Base-by-base conservation (phyloP, 106 monocot species). In the Acorus gramineus region DNA sequence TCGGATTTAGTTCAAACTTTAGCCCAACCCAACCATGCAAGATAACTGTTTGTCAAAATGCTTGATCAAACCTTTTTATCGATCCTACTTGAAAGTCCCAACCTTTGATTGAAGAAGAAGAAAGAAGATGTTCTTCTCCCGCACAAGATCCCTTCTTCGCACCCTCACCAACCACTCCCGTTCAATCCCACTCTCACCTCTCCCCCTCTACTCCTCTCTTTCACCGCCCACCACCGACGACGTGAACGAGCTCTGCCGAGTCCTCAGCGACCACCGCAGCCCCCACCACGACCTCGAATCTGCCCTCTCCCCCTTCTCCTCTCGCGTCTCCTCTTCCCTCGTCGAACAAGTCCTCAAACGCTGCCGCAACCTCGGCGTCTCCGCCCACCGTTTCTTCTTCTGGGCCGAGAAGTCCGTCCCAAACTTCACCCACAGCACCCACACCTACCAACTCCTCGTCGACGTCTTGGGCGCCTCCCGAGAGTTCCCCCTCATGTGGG, bases 401-500 rank as follows among this genome's bases (percentile, higher is more conserved):
- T 79, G 79, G 78, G 56, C 85, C 62, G 46, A 54, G 44, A 61
- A 28, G 28, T 28, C 52, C 51, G 59, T 77, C 14, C 78, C 84
- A 0, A 44, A 53, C 46, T 84, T 81, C 69, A 45, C 42, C 68
- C 81, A 70, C 44, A 61, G 68, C 9, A 43, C 69, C 4, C 8
- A 47, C 48, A 58, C 70, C 73, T 69, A 55, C 71, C 75, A 59
- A 52, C 48, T 82, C 61, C 75, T 98, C 58, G 60, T 79, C 55
- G 55, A 70, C 59, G 57, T 76, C 73, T 79, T 92, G 49, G 78
- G 69, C 47, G 64, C 74, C 42, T 56, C 63, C 60, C 71, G 79
- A 14, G 85, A 74, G 48, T 88, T 88, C 75, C 91, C 91, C 7
- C 74, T 85, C 44, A 65, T 81, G 48, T 86, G 91, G 82, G 75